Base-by-base conservation (phyloP, 2,329 filamentous ascomycete genomes). In the Shiraia sp. region DNA sequence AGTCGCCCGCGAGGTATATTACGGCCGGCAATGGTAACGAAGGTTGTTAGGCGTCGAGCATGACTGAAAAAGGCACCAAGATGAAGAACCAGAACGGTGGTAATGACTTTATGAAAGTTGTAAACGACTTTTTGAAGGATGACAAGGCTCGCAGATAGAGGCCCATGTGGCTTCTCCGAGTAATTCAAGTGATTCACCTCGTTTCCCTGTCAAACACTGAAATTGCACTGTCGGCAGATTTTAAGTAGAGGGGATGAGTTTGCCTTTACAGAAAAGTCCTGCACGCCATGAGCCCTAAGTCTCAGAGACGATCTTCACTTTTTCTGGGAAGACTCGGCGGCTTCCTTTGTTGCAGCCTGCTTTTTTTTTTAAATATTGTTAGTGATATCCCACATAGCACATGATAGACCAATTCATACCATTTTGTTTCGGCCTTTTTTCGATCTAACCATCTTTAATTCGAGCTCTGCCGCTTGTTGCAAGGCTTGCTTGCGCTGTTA, bases 391-490 rank as follows among this genome's bases (percentile, higher is more conserved):
- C 19, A 37, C n/a, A 30, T 30, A 40, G 10, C 14, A 15, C n/a
- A 31, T 24, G 25, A 30, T 33, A 3, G 27, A 15, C 13, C 26
- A 40, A 10, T 31, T 39, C 44, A n/a, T 47, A 54, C 47, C 32
- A 36, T 12, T 2, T 52, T 57, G 0, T 49, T 42, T 4, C 46
- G 38, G 2, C 30, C 40, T 10, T 44, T 41, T 34, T 57, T 56
- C 15, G 19, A 42, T 15, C 27, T 27, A n/a, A 45, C 47, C 2
- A 50, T 25, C 17, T 49, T 49, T 14, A 27, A 27, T 2, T 41
- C 25, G 13, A 27, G 19, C 9, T 42, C n/a, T 2, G 34, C 17
- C 8, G 34, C 44, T 3, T 32, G 31, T 3, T 41, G 36, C 8
- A 30, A 33, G 36, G 46, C 15, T 12, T 22, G 12, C 10, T 17